These are phyloP conservation scores for Polychytrium aggregatum DNA, from an alignment of 192 early-diverging fungal species.

Conservation along the genomic window DNA sequence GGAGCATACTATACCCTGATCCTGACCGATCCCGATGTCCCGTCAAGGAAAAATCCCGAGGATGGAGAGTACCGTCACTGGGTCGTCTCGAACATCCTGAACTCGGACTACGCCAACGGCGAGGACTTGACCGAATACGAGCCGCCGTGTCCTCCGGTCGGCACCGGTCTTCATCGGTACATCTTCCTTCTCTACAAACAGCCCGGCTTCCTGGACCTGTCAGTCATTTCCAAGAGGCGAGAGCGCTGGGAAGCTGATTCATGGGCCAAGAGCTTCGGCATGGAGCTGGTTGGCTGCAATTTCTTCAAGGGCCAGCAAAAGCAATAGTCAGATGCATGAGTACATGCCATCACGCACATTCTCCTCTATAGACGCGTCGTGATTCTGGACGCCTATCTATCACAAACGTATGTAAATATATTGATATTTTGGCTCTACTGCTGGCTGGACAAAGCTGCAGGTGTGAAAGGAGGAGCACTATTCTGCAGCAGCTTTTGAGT, in stretches of 20 bases:
- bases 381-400: no score
- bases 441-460: no score
- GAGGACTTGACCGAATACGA: slow-evolving; percentile 9
- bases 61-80: slow-evolving; percentile 11
- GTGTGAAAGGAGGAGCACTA: no score
- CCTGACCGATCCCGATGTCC: slow-evolving; percentile 11
- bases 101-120: slow-evolving; percentile 4
- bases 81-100: slow-evolving; percentile 12
- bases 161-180: slow-evolving; percentile 45
- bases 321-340: no score
- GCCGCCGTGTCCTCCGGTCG: slow-evolving; percentile 33
- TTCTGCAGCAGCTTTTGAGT: no score
- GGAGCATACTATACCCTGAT: slow-evolving; percentile 9
- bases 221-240: slow-evolving; percentile 9
- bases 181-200: slow-evolving; percentile 50
- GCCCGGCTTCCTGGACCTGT: slow-evolving; percentile 1
- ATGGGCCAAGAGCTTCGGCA: slow-evolving; percentile 11
- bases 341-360: no score
- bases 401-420: no score
- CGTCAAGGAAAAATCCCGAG: slow-evolving; percentile 7
- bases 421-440: no score
- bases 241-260: slow-evolving; percentile 1
- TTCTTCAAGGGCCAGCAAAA: slow-evolving; percentile 11
- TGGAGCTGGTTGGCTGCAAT: slow-evolving; percentile 7
- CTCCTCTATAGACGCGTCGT: no score